These are phyloP conservation scores for Verbena officinalis DNA, from an alignment of 257 asterid genomes.

Conservation along the genomic window DNA sequence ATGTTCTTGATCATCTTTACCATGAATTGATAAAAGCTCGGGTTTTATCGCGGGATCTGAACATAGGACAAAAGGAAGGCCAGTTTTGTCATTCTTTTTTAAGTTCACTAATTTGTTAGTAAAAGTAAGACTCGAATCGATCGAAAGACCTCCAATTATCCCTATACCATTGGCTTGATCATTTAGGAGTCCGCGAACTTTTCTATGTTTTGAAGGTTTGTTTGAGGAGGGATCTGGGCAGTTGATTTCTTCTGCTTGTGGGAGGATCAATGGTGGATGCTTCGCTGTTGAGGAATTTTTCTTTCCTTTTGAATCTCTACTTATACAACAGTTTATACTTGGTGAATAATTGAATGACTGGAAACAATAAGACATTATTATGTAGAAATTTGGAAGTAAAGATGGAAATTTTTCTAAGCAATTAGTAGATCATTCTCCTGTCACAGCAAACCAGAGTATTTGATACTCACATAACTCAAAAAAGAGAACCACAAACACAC, in stretches of 20 bases:
- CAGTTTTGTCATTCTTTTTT: slow-evolving; percentile 14
- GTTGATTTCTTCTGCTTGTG: slow-evolving; percentile 14
- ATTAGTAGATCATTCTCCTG: not conserved
- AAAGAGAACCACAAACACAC: no score
- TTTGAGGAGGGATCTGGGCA: slow-evolving; percentile 10
- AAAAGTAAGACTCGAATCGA: slow-evolving; percentile 29
- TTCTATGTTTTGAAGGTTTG: not conserved
- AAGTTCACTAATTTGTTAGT: slow-evolving; percentile 23
- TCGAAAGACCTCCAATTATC: slow-evolving; percentile 37
- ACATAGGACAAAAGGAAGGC: slow-evolving; percentile 47
- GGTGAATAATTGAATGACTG: slow-evolving; percentile 48
- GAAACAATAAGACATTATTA: slow-evolving; percentile 52
- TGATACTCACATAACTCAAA: not conserved
- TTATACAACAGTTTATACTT: slow-evolving; percentile 27
- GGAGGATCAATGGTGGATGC: slow-evolving; percentile 34
- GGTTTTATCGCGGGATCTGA: slow-evolving; percentile 61
- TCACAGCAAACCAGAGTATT: not conserved
- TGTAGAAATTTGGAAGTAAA: slow-evolving; percentile 4
- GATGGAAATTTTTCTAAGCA: not conserved
- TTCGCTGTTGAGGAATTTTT: slow-evolving; percentile 34
- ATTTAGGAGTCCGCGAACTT: not conserved
- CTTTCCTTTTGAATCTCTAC: slow-evolving; percentile 46
- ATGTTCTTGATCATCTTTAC: slow-evolving; percentile 35
- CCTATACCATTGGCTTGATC: slow-evolving; percentile 26
- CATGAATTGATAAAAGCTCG: slow-evolving; percentile 34